Evolutionary conservation across 176 grass and related monocot species (phyloP), one percentile per base, ranked within the genome.

Genomic region (Lolium multiflorum): DNA sequence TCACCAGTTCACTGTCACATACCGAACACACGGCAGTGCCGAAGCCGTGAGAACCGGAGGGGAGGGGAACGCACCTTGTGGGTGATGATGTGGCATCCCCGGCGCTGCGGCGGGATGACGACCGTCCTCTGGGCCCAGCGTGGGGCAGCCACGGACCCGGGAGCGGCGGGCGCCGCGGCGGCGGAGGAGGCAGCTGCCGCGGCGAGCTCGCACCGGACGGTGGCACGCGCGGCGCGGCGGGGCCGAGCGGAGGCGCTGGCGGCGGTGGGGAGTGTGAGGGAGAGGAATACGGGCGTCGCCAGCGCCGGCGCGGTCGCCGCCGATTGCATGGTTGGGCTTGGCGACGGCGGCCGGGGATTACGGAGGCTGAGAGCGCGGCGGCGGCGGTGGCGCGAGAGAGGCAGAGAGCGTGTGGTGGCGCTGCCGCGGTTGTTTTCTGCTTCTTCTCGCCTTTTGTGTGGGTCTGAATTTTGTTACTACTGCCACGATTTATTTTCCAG

Each of bases 1-100:
- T 68, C 22, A 65, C 50, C 39, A 52, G 22, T 75, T 52, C 48
- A 17, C 7, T 26, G 0, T 65, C 6, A 11, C 64, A 12, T 25
- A 77, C 4, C 55, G 5, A 38, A 77, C 2, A 50, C 50, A 37
- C 5, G 1, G 0, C 31, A 64, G 61, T 11, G 58, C 16, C 65
- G 44, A 67, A 79, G 69, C 20, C 50, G 71, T 20, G 7, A 6
- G 22, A 16, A 47, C 9, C 17, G 28, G 7, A 47, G 11, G 25
- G 38, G 11, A 44, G 49, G 5, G 26, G 16, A 5, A 6, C 2
- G 55, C 8, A 88, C 93, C 88, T 90, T 92, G 62, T 90, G 51
- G 83, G 96, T 98, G 84, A 98, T 88, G 88, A 98, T 94, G 81
- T 96, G 93, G 84, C 96, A 98, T 5, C 96, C 96, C 72, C 96